Conservation (phyloP, 208 protist species). For the Trypanosoma congolense region DNA sequence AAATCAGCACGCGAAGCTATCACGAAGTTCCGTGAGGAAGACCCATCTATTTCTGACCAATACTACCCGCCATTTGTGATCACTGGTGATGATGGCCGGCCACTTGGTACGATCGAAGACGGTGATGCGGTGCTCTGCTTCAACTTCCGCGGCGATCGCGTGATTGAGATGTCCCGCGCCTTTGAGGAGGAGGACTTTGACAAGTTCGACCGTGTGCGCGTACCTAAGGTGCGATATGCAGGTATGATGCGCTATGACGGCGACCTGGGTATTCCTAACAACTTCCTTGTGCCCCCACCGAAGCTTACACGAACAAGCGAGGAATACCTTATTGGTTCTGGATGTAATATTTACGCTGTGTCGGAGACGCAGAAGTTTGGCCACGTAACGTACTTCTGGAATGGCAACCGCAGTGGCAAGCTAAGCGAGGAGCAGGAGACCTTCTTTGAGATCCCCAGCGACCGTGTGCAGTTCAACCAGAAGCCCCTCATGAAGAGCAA, state of each 20-base stretch:
- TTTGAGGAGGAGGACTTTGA: conserved; percentile 91
- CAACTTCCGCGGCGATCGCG: conserved; percentile 94
- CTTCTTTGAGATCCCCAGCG: conserved; percentile 88
- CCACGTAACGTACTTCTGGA: conserved; percentile 97
- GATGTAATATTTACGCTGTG: conserved; percentile 87
- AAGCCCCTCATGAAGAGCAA: conserved; percentile 92
- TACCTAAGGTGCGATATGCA: conserved; percentile 89
- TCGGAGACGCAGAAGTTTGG: conserved; percentile 96
- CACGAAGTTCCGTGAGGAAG: conserved; percentile 79
- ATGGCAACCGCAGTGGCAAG: conserved; percentile 93
- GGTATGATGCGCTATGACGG: conserved; percentile 96
- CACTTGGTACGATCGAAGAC: conserved; percentile 89
- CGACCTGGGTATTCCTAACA: conserved; percentile 92
- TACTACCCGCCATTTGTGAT: conserved; percentile 92
- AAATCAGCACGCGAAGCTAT: conserved; percentile 83
- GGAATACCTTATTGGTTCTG: conserved; percentile 85
- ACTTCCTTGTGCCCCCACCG: conserved; percentile 91
- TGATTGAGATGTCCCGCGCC: conserved; percentile 92
- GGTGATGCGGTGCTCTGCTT: conserved; percentile 92
- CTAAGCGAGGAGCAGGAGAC: conserved; percentile 84
- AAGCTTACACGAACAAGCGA: conserved; percentile 82
- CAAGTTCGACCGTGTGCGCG: conserved; percentile 88
- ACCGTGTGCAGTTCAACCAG: conserved; percentile 91
- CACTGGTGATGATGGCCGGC: conserved; percentile 61
- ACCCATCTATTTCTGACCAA: conserved; percentile 86